Evolutionary conservation across 805 yeast species (phyloP), one percentile per base, ranked within the genome.

Genomic region (Nakazawaea ambrosiae): DNA sequence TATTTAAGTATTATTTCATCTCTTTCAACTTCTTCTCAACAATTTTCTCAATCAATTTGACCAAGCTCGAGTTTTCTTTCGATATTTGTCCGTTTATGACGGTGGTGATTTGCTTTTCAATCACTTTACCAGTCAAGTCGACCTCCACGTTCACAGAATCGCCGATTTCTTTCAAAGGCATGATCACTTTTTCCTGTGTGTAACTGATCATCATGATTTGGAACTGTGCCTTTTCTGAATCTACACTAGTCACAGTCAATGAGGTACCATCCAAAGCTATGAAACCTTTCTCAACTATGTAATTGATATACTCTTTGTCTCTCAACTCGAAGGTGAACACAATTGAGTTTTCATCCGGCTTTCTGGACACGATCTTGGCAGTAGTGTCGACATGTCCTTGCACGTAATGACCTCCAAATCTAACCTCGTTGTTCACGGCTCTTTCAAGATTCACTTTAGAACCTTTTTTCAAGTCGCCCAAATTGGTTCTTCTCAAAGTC

Each of bases 371-470:
- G 27, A 90, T 81, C 25, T 55, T 58, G 2, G 96, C 96, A 25
- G 81, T 70, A 0, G 96, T 85, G 56, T 92, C 99, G 20, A 92
- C 87, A 62, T 92, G 99, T 5, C 98, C 99, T 52, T 92, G 98
- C 2, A 92, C 99, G 45, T 90, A 75, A 58, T 92, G 99, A 1
- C 99, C 99, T 18, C 99, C 99, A 51, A 89, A 76, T 45, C 98
- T 68, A 5, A 78, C 85, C 37, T 84, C 86, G 11, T 65, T 68
- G 2, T 78, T 66, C 23, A 92, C 87, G 0, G 99, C 99, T 42
- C 99, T 69, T 58, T 92, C 99, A 44, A 90, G 65, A 55, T 92
- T 90, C 16, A 92, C 96, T 41, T 67, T 69, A 15, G 72, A 56
- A 2, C 86, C 89, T 2, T 40, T 33, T 17, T 48, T 53, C 56